Conservation (phyloP, 2,329 filamentous ascomycete genomes). For the Fusarium drepaniforme region DNA sequence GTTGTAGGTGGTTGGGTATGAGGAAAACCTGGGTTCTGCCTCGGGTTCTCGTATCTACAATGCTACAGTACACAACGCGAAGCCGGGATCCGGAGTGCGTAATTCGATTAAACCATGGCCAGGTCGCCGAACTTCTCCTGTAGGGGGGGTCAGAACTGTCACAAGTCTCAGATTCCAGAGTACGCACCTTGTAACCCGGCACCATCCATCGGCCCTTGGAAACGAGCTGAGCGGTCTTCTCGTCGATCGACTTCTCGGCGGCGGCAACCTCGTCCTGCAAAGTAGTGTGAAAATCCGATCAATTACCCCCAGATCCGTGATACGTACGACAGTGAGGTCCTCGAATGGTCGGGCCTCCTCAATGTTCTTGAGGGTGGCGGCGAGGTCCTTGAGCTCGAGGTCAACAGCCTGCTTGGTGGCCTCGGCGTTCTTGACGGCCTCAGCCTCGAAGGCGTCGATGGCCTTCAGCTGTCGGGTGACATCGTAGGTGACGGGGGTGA, state of each 20-base stretch:
- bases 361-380: conserved; percentile 97
- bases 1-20: conserved; percentile 44
- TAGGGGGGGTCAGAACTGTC: conserved; percentile 58
- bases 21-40: conserved; percentile 50
- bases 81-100: conserved; percentile 53
- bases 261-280: conserved; percentile 90
- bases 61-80: conserved; percentile 76
- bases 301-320: conserved; percentile 7
- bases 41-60: conserved; percentile 72
- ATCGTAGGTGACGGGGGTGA: conserved; percentile 95
- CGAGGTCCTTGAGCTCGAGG: conserved; percentile 91
- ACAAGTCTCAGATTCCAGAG: neutral
- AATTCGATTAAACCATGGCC: conserved; percentile 82
- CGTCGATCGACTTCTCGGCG: conserved; percentile 95
- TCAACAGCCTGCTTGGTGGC: conserved; percentile 97
- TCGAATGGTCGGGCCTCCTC: conserved; percentile 96
- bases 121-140: conserved; percentile 99
- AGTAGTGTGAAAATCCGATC: conserved; percentile 42
- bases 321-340: conserved; percentile 95
- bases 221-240: conserved; percentile 94
- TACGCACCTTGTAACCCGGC: conserved; percentile 95
- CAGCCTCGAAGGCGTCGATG: conserved; percentile 96
- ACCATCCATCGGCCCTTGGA: conserved; percentile 98
- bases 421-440: conserved; percentile 97
- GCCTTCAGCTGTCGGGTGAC: conserved; percentile 94